phyloP scores from a whole-genome alignment of 192 early-diverging fungal genomes.

The Backusella liffmaniae region DNA sequence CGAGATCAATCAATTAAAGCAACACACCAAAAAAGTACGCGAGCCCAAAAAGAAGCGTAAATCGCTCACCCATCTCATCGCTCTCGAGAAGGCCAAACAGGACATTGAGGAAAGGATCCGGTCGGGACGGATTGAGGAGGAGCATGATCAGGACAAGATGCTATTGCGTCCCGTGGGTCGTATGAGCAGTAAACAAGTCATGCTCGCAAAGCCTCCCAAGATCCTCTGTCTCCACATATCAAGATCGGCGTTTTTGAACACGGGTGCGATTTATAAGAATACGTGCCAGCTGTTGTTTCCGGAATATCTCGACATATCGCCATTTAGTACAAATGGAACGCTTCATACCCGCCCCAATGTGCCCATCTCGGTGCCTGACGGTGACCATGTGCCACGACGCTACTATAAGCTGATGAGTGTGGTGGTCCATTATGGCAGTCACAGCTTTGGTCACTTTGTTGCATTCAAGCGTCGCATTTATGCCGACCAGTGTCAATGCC shows the following conservation, averaged over 20 bases:
- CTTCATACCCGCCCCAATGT: constrained; percentile 52
- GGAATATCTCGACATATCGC: constrained; percentile 72
- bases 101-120: constrained; percentile 22
- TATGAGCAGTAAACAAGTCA: constrained; percentile 71
- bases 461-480: constrained; percentile 61
- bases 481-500: constrained; percentile 30
- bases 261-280: constrained; percentile 78
- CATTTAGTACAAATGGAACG: constrained; percentile 64
- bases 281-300: constrained; percentile 78
- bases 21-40: constrained; percentile 1
- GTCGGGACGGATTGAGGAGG: constrained; percentile 17
- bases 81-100: constrained; percentile 5
- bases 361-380: constrained; percentile 47
- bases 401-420: constrained; percentile 64
- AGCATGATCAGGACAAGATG: constrained; percentile 29
- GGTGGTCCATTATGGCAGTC: constrained; percentile 71
- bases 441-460: constrained; percentile 79
- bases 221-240: constrained; percentile 84
- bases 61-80: constrained; percentile 15
- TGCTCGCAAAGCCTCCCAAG: constrained; percentile 75
- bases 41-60: constrained; percentile 20
- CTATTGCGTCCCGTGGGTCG: constrained; percentile 36
- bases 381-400: neutral
- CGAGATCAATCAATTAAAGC: constrained; percentile 37
- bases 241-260: constrained; percentile 72